Percentiles rank a stretch among this genome's conserved stretches.
These are phyloP conservation scores for Sordaria brevicollis DNA, from an alignment of 495 filamentous ascomycete species.

Conservation along the genomic window DNA sequence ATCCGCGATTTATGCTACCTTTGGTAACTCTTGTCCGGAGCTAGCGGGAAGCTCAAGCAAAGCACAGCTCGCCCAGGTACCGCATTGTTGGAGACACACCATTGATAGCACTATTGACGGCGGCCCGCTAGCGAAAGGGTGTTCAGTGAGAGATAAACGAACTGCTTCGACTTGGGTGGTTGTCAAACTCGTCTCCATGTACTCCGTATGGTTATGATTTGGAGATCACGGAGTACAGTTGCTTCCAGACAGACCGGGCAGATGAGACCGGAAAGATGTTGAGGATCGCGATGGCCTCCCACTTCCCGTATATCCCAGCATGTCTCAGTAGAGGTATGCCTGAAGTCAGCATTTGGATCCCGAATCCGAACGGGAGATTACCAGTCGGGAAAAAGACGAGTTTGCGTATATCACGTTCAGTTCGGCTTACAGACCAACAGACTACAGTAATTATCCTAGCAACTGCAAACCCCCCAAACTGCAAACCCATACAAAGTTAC, in stretches of 20 bases:
- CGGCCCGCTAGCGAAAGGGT: not conserved
- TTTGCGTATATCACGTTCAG: no score
- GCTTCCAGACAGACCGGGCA: not conserved
- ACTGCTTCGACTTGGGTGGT: no score
- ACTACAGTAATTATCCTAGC: no score
- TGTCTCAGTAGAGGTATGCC: not conserved
- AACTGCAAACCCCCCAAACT: no score
- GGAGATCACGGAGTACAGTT: not conserved
- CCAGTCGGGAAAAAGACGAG: no score
- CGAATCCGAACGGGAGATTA: not conserved
- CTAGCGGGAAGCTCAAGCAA: no score
- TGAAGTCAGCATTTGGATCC: not conserved
- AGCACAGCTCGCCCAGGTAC: not conserved
- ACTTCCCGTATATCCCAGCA: not conserved
- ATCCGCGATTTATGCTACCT: not conserved
- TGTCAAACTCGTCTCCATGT: not conserved
- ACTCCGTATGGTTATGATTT: not conserved
- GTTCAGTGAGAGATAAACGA: not conserved
- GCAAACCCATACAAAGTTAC: no score
- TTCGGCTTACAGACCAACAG: no score
- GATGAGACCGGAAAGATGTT: not conserved
- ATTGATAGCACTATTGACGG: not conserved
- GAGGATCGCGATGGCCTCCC: not conserved
- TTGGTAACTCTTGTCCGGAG: not conserved
- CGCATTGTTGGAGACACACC: not conserved